A percentile compares a stretch with the other conserved stretches of the same genome.
Conservation (phyloP, 192 early-diverging fungal genomes). For the Borealophlyctis nickersoniae region DNA sequence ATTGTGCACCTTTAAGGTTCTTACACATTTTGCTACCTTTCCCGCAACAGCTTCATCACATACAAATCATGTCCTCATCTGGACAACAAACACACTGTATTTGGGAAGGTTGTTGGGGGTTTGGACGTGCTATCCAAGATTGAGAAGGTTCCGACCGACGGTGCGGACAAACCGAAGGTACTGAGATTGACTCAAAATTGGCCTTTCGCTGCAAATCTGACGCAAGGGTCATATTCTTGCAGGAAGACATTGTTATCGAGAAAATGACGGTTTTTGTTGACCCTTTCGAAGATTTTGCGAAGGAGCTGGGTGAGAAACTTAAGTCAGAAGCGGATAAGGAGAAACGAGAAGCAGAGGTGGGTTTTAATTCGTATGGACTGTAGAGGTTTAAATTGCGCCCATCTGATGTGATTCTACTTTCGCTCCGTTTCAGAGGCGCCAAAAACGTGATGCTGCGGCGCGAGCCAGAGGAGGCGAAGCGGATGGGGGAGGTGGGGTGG, state of each 20-base stretch:
- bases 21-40: not conserved
- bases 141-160: conserved; percentile 70
- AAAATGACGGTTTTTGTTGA: conserved; percentile 76
- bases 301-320: conserved; percentile 53
- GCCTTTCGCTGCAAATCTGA: no score
- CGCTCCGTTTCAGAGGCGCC: conserved; percentile 9
- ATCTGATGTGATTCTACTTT: not conserved
- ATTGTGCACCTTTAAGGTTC: not conserved
- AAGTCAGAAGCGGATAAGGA: conserved; percentile 52
- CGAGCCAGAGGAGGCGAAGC: conserved; percentile 20
- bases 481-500: conserved; percentile 42
- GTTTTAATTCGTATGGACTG: conserved; percentile 61
- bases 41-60: conserved; percentile 49
- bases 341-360: conserved; percentile 59
- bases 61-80: conserved; percentile 43
- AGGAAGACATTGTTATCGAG: conserved; percentile 69
- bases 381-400: conserved; percentile 24
- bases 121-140: conserved; percentile 75
- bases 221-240: no score
- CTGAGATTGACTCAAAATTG: conserved; percentile 1
- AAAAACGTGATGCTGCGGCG: conserved; percentile 8
- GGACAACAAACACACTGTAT: conserved; percentile 85
- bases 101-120: conserved; percentile 92
- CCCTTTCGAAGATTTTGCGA: conserved; percentile 74
- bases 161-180: conserved; percentile 66